phyloP scores from a whole-genome alignment of 169 alveolate genomes.

The Plasmodium vivax region DNA sequence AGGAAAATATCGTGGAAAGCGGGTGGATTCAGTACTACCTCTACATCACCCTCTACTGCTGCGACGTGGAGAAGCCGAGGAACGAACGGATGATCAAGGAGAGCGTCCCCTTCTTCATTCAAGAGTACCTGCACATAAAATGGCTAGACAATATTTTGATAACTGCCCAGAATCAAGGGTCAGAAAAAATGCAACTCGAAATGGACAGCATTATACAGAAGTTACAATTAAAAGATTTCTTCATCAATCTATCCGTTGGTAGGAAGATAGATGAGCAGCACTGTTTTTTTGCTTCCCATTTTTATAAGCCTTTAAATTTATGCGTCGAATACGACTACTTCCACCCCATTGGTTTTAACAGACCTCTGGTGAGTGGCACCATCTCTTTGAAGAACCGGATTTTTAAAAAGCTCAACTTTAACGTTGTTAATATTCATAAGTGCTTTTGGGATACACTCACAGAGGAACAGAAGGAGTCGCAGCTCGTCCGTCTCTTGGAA shows the following conservation, averaged over 20 bases:
- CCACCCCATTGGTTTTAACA: conserved; percentile 80
- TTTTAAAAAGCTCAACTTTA: conserved; percentile 84
- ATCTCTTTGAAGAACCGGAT: conserved; percentile 84
- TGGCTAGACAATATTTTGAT: conserved; percentile 87
- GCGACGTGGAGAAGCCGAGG: conserved; percentile 88
- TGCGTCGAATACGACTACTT: conserved; percentile 88
- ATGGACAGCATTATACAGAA: conserved; percentile 86
- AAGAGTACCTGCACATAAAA: conserved; percentile 84
- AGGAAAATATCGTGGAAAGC: conserved; percentile 83
- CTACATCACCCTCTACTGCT: conserved; percentile 85
- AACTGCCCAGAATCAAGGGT: conserved; percentile 88
- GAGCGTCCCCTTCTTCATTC: conserved; percentile 85
- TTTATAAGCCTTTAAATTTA: conserved; percentile 83
- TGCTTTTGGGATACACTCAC: conserved; percentile 84
- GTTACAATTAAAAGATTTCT: conserved; percentile 79
- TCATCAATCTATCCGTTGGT: conserved; percentile 89
- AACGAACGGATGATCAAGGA: conserved; percentile 82
- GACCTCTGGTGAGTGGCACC: conserved; percentile 85
- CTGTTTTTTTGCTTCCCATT: conserved; percentile 87
- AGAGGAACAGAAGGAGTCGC: conserved; percentile 84
- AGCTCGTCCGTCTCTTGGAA: conserved; percentile 78
- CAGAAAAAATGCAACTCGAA: conserved; percentile 88
- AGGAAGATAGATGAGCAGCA: conserved; percentile 89
- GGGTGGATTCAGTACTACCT: conserved; percentile 89
- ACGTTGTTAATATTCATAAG: conserved; percentile 85